Base-by-base conservation (phyloP, 2,329 filamentous ascomycete species). In the Rhinocladiella similis region DNA sequence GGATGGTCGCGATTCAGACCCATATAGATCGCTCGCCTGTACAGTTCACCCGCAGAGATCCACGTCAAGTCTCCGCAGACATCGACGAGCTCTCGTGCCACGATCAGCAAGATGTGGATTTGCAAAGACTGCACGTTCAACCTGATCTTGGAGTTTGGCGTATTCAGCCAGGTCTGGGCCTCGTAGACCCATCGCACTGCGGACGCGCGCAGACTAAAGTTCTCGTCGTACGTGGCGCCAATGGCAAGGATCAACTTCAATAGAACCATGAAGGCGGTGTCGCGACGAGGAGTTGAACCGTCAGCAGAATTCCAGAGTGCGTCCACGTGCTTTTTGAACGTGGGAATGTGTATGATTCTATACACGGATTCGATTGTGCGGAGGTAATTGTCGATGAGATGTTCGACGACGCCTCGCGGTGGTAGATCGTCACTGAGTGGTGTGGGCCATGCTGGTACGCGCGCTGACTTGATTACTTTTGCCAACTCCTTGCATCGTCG, bases 311-410 rank as follows among this genome's bases (percentile, higher is more conserved):
- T 36, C 82, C 83, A 86, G 0, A 83, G 57, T 0, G 73, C 71
- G 20, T 82, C 78, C 59, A 85, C 86, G 27, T 83, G 79, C 9
- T 71, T 71, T 46, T 73, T 70, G 57, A 87, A 86, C 0, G 77
- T 79, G 0, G 83, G 83, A 1, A 82, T 65, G 64, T 87, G 80
- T 12, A 87, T 54, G 20, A 87, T 75, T 3, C 84, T 77, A 59
- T 82, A 77, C 12, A 81, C 77, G 1, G 80, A 78, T 61, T 86
- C 83, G 62, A 82, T 77, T 0, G 79, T 80, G 45, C 80, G 72
- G n/a, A 87, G 68, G 69, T 95, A 99, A 57, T 92, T 85, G 59
- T 87, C 87, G 57, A 96, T 88, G 14, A 97, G 79, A 18, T 90
- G 86, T 66, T 96, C 84, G 16, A 94, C 87, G 14, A 86, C 87